Evolutionary conservation across 768 basidiomycete species (phyloP).

Genomic region (Kwoniella europaea): DNA sequence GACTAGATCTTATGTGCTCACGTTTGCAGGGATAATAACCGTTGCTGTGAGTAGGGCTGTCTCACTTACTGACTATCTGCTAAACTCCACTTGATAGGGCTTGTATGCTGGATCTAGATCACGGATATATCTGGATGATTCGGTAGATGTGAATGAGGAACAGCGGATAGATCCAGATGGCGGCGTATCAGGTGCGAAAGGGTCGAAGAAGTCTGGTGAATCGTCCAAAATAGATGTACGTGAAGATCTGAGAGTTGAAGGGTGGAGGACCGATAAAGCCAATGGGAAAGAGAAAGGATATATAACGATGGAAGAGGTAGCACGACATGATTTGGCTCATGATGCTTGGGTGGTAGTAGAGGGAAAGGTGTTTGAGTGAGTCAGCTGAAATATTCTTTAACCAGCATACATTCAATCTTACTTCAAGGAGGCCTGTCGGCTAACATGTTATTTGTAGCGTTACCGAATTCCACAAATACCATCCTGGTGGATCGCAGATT

Average conservation of each 20-base stretch:
- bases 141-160: constrained; percentile 8
- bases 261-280: not conserved
- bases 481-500: constrained; percentile 54
- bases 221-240: not conserved
- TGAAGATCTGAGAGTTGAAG: constrained; percentile 5
- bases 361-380: constrained; percentile 57
- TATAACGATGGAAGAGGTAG: constrained; percentile 39
- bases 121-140: not conserved
- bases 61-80: too few species aligned
- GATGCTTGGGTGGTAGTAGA: constrained; percentile 56
- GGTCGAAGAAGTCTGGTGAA: constrained; percentile 2
- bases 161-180: constrained; percentile 7
- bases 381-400: not conserved
- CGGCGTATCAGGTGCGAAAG: constrained; percentile 5
- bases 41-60: not conserved
- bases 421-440: not conserved
- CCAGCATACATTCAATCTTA: not conserved
- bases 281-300: constrained; percentile 7
- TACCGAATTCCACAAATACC: constrained; percentile 46
- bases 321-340: constrained; percentile 48
- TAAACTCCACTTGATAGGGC: not conserved
- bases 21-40: not conserved
- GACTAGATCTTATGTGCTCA: not conserved
- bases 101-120: constrained; percentile 3
- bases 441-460: constrained; percentile 29